Conservation (phyloP, 495 filamentous ascomycete genomes). For the Penicillium roqueforti region DNA sequence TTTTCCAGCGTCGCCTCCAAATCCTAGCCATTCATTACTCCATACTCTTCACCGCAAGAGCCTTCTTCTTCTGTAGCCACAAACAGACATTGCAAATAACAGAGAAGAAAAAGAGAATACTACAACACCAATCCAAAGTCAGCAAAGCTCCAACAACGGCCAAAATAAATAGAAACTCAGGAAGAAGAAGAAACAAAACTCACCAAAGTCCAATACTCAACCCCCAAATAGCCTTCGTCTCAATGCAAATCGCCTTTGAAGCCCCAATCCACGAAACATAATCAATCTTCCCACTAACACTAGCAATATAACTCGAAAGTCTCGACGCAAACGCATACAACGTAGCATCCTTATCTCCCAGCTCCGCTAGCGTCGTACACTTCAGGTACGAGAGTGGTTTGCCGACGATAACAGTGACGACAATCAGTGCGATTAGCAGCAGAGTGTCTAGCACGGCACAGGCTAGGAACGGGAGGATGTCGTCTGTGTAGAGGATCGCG, state of each 20-base stretch:
- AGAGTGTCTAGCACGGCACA: constrained; percentile 60
- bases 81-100: constrained; percentile 53
- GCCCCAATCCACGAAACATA: constrained; percentile 60
- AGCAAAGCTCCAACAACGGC: not conserved
- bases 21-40: no score
- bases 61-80: constrained; percentile 54
- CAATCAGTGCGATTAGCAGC: constrained; percentile 66
- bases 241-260: constrained; percentile 68
- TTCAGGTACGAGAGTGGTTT: constrained; percentile 76
- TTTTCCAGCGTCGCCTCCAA: no score
- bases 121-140: constrained; percentile 13
- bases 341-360: constrained; percentile 31
- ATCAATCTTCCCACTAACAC: constrained; percentile 43
- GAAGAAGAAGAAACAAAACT: constrained; percentile 25
- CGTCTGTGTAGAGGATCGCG: constrained; percentile 70
- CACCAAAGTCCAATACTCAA: constrained; percentile 76
- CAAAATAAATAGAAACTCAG: no score
- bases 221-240: constrained; percentile 89
- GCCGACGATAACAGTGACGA: constrained; percentile 68
- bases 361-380: constrained; percentile 54
- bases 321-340: constrained; percentile 44
- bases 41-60: constrained; percentile 16
- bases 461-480: constrained; percentile 67
- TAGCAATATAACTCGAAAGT: constrained; percentile 37
- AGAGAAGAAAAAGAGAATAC: constrained; percentile 69